phyloP scores from a whole-genome alignment of 257 asterid genomes.

The Handroanthus guayacan region DNA sequence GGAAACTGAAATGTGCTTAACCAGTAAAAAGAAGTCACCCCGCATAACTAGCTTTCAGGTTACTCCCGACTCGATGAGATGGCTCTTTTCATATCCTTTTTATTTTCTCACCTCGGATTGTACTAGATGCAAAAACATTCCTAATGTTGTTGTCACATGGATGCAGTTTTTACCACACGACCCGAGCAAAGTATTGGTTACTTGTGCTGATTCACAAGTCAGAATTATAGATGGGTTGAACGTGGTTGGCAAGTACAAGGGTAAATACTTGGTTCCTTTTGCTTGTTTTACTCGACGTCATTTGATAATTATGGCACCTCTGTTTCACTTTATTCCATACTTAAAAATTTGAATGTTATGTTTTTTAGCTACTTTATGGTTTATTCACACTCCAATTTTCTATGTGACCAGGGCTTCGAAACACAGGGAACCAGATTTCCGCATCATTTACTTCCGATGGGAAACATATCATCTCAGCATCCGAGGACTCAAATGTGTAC shows the following conservation, averaged over 20 bases:
- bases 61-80: constrained; percentile 23
- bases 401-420: constrained; percentile 62
- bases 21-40: constrained; percentile 79
- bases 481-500: constrained; percentile 78
- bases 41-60: constrained; percentile 95
- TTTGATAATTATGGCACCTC: not conserved
- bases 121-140: not conserved
- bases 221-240: constrained; percentile 67
- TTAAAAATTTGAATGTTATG: not conserved
- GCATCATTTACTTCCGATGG: constrained; percentile 80
- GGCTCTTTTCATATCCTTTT: constrained; percentile 14
- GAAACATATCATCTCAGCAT: constrained; percentile 76
- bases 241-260: constrained; percentile 77
- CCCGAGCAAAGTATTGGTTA: constrained; percentile 72
- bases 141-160: constrained; percentile 12
- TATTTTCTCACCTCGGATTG: not conserved
- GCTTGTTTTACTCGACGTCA: constrained; percentile 10
- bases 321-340: too few relatives aligned
- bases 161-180: constrained; percentile 86
- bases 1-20: constrained; percentile 68
- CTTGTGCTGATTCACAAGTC: constrained; percentile 82
- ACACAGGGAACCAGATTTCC: constrained; percentile 59
- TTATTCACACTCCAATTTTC: constrained; percentile 4
- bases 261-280: constrained; percentile 44
- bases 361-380: not conserved